Percentiles rank a stretch among this genome's conserved stretches.
Conservation (phyloP, 805 yeast genomes). For the Scheffersomyces spartinae region DNA sequence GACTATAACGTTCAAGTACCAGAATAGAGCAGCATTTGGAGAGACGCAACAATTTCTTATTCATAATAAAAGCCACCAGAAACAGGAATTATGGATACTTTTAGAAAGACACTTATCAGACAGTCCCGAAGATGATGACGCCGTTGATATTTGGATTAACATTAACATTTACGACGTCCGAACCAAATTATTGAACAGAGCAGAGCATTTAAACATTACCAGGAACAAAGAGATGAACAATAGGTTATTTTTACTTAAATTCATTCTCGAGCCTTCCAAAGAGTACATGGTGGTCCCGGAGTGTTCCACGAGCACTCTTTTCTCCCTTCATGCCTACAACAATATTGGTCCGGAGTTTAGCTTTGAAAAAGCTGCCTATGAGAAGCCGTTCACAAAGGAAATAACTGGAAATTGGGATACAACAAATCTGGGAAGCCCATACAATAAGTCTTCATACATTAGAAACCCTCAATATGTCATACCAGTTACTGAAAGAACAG, state of each 20-base stretch:
- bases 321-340: constrained; percentile 14
- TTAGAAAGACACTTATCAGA: constrained; percentile 36
- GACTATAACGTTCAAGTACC: constrained; percentile 7
- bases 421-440: constrained; percentile 41
- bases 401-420: constrained; percentile 34
- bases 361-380: constrained; percentile 19
- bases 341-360: constrained; percentile 12
- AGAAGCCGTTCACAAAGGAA: constrained; percentile 8
- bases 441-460: constrained; percentile 33
- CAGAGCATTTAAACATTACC: constrained; percentile 2
- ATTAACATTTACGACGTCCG: constrained; percentile 7
- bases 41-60: constrained; percentile 35
- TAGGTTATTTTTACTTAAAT: constrained; percentile 24
- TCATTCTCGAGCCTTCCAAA: constrained; percentile 15
- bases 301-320: no score
- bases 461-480: constrained; percentile 44
- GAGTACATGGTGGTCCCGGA: no score
- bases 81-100: constrained; percentile 32
- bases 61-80: constrained; percentile 13
- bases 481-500: constrained; percentile 8
- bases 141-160: constrained; percentile 4
- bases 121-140: neutral
- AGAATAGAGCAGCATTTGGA: constrained; percentile 12
- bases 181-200: constrained; percentile 10
- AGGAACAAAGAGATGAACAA: constrained; percentile 19